Base-by-base conservation (phyloP, 176 grass and related monocot species). In the Ampelocalamus luodianensis region DNA sequence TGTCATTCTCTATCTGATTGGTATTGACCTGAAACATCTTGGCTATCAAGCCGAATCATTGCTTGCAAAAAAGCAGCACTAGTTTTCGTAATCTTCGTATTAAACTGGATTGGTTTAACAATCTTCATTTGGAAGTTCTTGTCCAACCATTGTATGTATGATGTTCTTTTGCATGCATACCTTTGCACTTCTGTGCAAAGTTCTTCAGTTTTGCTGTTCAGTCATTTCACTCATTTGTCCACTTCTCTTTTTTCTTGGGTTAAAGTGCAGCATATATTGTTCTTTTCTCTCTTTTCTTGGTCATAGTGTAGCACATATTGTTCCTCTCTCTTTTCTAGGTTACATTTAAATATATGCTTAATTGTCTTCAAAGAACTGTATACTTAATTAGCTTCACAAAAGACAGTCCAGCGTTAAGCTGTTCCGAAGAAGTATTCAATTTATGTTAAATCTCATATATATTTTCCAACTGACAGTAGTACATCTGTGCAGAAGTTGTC, bases 91-190 rank as follows among this genome's bases (percentile, higher is more conserved):
- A 1, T 62, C 14, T 63, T 79, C 20, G 49, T 72, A n/a, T 40
- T 60, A 18, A 71, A 48, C 20, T 38, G 32, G 51, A 50, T 39
- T 24, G 20, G 13, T 61, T 85, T 38, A 22, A 8, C 11, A 56
- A 36, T 24, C 13, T 84, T 76, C 39, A 23, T 68, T 55, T 66
- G 16, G 16, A 20, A 77, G 50, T 45, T 71, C 53, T 44, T 61
- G 20, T 23, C 53, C 38, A 13, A 36, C 8, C 12, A 78, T 37
- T 10, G 3, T 79, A 68, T 70, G 17, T 15, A 59, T 53, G 5
- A 24, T 49, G 4, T 85, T 60, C 12, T 12, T 78, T 71, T 58
- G 6, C 16, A 22, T 45, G 61, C n/a, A 56, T 16, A 51, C 16
- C 14, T 56, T 71, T 12, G 24, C 80, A 45, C 16, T 23, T 46